phyloP scores from a whole-genome alignment of 495 filamentous ascomycete genomes.

The Apodospora peruviana region DNA sequence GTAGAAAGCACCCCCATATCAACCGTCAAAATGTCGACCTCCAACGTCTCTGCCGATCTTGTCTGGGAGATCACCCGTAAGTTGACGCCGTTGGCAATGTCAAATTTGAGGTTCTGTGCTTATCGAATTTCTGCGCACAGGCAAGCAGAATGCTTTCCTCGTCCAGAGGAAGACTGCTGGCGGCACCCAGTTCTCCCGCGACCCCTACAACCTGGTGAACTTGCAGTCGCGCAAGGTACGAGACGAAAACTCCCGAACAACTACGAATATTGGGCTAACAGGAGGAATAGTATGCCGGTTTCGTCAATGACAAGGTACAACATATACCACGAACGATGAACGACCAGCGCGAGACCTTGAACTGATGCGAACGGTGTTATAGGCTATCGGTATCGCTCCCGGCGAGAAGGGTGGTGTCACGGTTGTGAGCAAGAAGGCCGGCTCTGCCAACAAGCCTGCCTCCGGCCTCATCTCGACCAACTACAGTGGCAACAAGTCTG shows the following conservation, averaged over 20 bases:
- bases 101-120: neutral
- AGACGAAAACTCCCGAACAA: neutral
- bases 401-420: slow-evolving; percentile 63
- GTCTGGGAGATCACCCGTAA: slow-evolving; percentile 87
- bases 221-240: slow-evolving; percentile 84
- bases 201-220: slow-evolving; percentile 88
- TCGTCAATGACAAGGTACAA: slow-evolving; percentile 85
- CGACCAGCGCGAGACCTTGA: slow-evolving; percentile 5
- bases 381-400: slow-evolving; percentile 77
- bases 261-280: slow-evolving; percentile 24
- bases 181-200: slow-evolving; percentile 82
- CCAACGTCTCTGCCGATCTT: slow-evolving; percentile 75
- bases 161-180: slow-evolving; percentile 77
- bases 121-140: slow-evolving; percentile 38
- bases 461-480: slow-evolving; percentile 56
- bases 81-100: slow-evolving; percentile 26
- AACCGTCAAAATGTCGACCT: slow-evolving; percentile 40
- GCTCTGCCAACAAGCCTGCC: slow-evolving; percentile 62
- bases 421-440: slow-evolving; percentile 79
- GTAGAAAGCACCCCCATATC: slow-evolving; percentile 20
- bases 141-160: slow-evolving; percentile 75
- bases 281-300: slow-evolving; percentile 69
- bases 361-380: slow-evolving; percentile 14
- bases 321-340: slow-evolving; percentile 7
- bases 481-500: slow-evolving; percentile 62